Percentiles rank a stretch among this genome's conserved stretches.
Conservation (phyloP, 73 alveolate genomes). For the Uronychia setigera region DNA sequence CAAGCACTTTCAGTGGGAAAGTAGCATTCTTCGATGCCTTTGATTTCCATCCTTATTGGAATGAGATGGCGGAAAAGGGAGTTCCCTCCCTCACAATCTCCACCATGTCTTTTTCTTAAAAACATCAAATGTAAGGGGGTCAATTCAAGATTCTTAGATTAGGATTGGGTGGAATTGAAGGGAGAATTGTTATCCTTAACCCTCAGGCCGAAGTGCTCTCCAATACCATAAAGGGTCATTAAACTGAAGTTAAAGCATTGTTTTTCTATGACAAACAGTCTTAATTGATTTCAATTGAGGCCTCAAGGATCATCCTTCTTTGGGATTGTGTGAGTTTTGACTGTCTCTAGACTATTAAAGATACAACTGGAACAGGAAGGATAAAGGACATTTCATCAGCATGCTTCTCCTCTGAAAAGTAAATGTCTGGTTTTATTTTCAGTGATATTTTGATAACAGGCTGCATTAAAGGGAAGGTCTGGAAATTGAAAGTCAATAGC, state of each 20-base stretch:
- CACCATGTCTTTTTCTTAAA: conserved; percentile 7
- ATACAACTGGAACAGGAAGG: conserved; percentile 7
- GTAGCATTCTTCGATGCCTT: conserved; percentile 37
- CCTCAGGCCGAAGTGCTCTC: conserved; percentile 41
- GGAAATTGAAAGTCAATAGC: not conserved
- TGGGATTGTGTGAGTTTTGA: conserved; percentile 2
- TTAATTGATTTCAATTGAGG: not conserved
- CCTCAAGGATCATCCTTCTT: not conserved
- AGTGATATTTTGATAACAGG: not conserved
- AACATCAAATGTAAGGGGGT: not conserved
- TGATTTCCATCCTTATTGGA: conserved; percentile 47
- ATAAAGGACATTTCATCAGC: not conserved
- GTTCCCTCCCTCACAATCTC: conserved; percentile 25
- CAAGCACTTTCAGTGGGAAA: conserved; percentile 40
- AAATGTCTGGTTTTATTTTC: not conserved
- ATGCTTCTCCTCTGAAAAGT: not conserved
- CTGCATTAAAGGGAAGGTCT: not conserved
- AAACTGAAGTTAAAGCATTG: not conserved
- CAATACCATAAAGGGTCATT: conserved; percentile 17
- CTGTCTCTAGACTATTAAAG: not conserved
- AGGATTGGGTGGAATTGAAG: conserved; percentile 52
- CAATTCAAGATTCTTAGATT: no score
- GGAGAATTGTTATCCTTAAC: conserved; percentile 30
- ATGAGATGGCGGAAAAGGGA: not conserved
- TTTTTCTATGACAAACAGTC: conserved; percentile 7